Base-by-base conservation (phyloP, 2,329 filamentous ascomycete genomes). In the Penicillium sp. region DNA sequence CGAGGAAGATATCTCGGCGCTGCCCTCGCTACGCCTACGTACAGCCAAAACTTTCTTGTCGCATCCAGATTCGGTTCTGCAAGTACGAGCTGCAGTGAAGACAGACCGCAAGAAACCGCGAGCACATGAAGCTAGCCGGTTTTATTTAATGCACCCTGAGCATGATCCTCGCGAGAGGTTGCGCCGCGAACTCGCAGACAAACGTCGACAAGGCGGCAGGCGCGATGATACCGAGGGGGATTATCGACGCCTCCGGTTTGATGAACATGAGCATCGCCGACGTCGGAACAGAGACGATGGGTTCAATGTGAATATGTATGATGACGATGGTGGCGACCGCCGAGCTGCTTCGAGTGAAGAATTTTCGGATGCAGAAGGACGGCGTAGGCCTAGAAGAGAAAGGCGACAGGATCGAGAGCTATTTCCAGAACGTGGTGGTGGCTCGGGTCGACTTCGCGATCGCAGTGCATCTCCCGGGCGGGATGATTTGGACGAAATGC, bases 71-170 rank as follows among this genome's bases (percentile, higher is more conserved):
- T 80, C 83, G 43, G 79, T 81, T 24, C 78, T 99, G 3, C 82
- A 85, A 58, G 79, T 97, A 43, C 85, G 94, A 49, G 81, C 89
- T 59, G 88, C 92, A 0, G 82, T 91, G 5, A 78, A 81, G 24
- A 81, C 84, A 21, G 94, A 99, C 74, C 87, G 81, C 68, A 99
- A 99, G 74, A 83, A 85, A 65, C 83, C 79, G 45, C 87, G 90
- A 42, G 93, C 94, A 1, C 84, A 90, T 11, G 82, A 88, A 51
- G 83, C 89, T 60, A 97, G 93, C 73, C 83, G 90, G 12, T 97
- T 95, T 76, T 99, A 99, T 70, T 84, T 97, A 35, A 82, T 94
- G 66, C 90, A 97, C 65, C 93, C 93, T 1, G 90, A 96, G 64
- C 85, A 91, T 68, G 92, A 96, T 66, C 91, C 88, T 2, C 86